These are phyloP conservation scores for Vanrija pseudolonga DNA, from an alignment of 1,284 basidiomycete species.

Conservation along the genomic window DNA sequence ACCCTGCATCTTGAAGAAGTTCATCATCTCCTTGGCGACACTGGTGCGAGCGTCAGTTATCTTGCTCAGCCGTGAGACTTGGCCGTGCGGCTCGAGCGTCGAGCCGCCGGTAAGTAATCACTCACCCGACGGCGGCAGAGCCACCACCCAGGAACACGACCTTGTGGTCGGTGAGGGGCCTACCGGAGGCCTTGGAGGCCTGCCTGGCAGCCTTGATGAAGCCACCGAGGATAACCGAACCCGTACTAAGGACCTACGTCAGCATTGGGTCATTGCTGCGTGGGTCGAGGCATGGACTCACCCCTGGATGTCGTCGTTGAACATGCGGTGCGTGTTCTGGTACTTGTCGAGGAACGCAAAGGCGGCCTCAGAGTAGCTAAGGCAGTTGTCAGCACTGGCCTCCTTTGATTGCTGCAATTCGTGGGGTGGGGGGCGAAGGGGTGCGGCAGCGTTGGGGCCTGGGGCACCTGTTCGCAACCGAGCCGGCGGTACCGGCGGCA, in stretches of 20 bases:
- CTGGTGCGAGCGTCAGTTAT: constrained; percentile 42
- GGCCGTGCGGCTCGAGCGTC: not conserved
- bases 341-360: constrained; percentile 76
- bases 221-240: constrained; percentile 85
- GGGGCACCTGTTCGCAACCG: not conserved
- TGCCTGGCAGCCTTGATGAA: constrained; percentile 84
- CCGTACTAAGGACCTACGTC: constrained; percentile 62
- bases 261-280: not conserved
- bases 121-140: constrained; percentile 43
- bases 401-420: not conserved
- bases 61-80: not conserved
- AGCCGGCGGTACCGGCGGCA: not conserved
- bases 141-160: constrained; percentile 72
- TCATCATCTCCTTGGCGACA: constrained; percentile 81
- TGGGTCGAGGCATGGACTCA: constrained; percentile 20
- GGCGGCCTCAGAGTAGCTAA: constrained; percentile 69
- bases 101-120: not conserved
- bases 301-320: constrained; percentile 84
- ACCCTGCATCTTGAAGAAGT: constrained; percentile 76
- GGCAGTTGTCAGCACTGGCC: not conserved
- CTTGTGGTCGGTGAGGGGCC: constrained; percentile 67
- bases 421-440: not conserved
- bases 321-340: constrained; percentile 69
- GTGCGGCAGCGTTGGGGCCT: not conserved
- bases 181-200: constrained; percentile 66